Evolutionary conservation across 345 rosid genomes (phyloP).

Genomic region (Hibiscus mutabilis): DNA sequence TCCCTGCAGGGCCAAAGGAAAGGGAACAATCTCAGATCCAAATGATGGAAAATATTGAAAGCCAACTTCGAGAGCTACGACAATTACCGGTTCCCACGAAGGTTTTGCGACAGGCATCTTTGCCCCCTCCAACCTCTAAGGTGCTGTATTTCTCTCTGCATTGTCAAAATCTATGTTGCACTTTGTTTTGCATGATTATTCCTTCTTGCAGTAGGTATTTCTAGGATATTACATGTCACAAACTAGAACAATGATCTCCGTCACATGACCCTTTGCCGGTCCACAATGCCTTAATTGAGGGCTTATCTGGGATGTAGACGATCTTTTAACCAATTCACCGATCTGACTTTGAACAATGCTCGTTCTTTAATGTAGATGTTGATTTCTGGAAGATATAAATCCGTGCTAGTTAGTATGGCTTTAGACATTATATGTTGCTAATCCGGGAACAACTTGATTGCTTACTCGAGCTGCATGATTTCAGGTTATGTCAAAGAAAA

Average conservation of each 20-base stretch:
- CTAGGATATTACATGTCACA: background rate
- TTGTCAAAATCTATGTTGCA: background rate
- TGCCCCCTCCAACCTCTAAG: conserved; percentile 55
- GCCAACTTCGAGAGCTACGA: conserved; percentile 36
- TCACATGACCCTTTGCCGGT: background rate
- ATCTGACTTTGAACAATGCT: background rate
- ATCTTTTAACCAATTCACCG: background rate
- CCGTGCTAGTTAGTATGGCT: too few relatives aligned
- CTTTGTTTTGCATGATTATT: background rate
- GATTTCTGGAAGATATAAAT: background rate
- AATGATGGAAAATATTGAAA: conserved; percentile 31
- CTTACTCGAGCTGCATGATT: conserved; percentile 15
- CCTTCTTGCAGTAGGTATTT: background rate
- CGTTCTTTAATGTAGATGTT: background rate
- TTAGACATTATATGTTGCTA: too few relatives aligned
- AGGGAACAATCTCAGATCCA: conserved; percentile 34
- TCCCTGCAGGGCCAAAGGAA: conserved; percentile 24
- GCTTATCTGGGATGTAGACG: too few relatives aligned
- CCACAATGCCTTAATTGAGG: background rate
- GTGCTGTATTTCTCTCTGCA: conserved; percentile 20
- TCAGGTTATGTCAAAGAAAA: conserved; percentile 44
- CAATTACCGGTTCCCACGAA: conserved; percentile 31
- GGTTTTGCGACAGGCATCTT: conserved; percentile 34
- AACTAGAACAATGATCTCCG: background rate
- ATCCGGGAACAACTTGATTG: background rate